Evolutionary conservation across 306 rosid genomes (phyloP), one percentile per base, ranked within the genome.

Genomic region (Prunus mira): DNA sequence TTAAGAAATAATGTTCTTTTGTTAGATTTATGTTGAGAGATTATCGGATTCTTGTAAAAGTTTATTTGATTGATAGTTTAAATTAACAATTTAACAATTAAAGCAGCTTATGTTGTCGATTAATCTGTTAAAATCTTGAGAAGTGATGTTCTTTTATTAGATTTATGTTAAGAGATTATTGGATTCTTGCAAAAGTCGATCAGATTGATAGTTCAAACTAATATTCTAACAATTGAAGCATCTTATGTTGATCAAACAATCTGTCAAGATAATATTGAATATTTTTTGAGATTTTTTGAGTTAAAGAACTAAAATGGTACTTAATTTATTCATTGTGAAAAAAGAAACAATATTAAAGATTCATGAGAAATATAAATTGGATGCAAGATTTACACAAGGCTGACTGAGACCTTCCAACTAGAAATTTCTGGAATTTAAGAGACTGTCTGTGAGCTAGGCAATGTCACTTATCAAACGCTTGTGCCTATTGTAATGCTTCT

Each of bases 401-500:
- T 7, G 43, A 38, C 46, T 69, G 74, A 30, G 34, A 12, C 45
- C 34, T 55, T 24, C 51, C 32, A 55, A 20, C 22, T 34, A 55
- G 65, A 32, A 32, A 27, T n/a, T 71, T 71, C 65, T 71, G 34
- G 20, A 32, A 54, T 19, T n/a, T 14, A 27, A 61, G 9, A 19
- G 30, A 43, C 12, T 73, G 30, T 15, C 27, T 45, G 13, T 19
- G 24, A 45, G n/a, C 78, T 89, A 91, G 76, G 85, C 93, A 80
- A 79, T 62, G 65, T 95, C 96, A 82, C 74, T 92, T 78, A 88
- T 89, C 86, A 92, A 79, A 82, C 91, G 96, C 87, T 79, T 90
- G 77, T 95, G 96, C 62, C 89, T 76, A 78, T 92, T 84, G 81
- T 90, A 95, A 73, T 95, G 98, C 74, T 87, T 92, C 83, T 92